Evolutionary conservation across 2,329 filamentous ascomycete species (phyloP).

Genomic region (Arthrobotrys conoides): DNA sequence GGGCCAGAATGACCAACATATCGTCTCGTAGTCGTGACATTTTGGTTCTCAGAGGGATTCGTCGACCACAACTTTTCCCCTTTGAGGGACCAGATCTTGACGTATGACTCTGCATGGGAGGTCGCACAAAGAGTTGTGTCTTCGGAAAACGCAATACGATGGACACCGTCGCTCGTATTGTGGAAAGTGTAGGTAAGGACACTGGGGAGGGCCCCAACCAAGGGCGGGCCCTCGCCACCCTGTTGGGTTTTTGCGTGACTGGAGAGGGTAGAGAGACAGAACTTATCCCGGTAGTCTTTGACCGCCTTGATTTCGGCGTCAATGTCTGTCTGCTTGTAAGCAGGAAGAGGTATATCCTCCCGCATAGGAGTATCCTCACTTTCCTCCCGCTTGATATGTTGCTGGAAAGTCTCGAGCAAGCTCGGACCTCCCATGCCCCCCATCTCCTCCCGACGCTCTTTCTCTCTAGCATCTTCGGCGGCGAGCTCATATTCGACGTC

Average conservation of each 20-base stretch:
- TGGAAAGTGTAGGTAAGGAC: slow-evolving; percentile 99
- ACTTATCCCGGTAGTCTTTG: slow-evolving; percentile 91
- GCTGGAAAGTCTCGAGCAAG: slow-evolving; percentile 89
- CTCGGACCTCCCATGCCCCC: slow-evolving; percentile 74
- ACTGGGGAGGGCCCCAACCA: slow-evolving; percentile 84
- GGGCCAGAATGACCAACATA: slow-evolving; percentile 90
- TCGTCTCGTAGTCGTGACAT: slow-evolving; percentile 79
- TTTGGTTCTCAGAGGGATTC: slow-evolving; percentile 73
- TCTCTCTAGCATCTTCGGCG: slow-evolving; percentile 79
- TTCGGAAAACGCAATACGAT: slow-evolving; percentile 95
- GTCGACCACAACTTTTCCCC: slow-evolving; percentile 83
- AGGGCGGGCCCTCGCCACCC: slow-evolving; percentile 77
- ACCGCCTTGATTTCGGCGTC: slow-evolving; percentile 94
- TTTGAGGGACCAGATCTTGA: slow-evolving; percentile 92
- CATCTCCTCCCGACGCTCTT: slow-evolving; percentile 61
- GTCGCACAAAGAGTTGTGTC: slow-evolving; percentile 88
- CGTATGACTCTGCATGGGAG: slow-evolving; percentile 94
- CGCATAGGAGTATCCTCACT: slow-evolving; percentile 84
- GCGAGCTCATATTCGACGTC: slow-evolving; percentile 90
- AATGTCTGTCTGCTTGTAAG: slow-evolving; percentile 89
- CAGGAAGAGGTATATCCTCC: slow-evolving; percentile 85
- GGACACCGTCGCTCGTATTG: slow-evolving; percentile 82
- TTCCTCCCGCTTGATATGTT: slow-evolving; percentile 89
- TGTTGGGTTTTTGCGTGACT: slow-evolving; percentile 50
- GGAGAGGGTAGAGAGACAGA: slow-evolving; percentile 74